Conservation (phyloP, 495 filamentous ascomycete species). For the Thermothielavioides terrestris region DNA sequence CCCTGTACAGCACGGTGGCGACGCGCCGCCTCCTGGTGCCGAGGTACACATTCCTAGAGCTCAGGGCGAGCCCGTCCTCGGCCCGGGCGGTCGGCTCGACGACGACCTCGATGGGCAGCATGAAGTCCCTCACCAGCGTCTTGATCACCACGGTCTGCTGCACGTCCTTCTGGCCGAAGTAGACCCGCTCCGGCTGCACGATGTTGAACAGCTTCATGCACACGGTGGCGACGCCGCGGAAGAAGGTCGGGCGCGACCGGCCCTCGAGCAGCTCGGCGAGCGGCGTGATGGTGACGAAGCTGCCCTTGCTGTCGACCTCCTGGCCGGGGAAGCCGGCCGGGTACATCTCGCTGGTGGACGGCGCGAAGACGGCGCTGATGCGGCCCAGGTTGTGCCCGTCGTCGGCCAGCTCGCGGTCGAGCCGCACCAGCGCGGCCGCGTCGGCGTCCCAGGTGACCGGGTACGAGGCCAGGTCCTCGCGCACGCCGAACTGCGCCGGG, state of each 20-base stretch:
- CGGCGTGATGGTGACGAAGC: constrained; percentile 90
- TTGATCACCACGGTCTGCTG: constrained; percentile 90
- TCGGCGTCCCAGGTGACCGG: constrained; percentile 86
- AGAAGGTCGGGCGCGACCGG: constrained; percentile 82
- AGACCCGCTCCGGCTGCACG: constrained; percentile 75
- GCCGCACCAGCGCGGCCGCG: constrained; percentile 49
- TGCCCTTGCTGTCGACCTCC: constrained; percentile 64
- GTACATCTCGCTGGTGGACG: constrained; percentile 78
- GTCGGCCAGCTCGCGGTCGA: constrained; percentile 64
- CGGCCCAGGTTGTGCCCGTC: constrained; percentile 50
- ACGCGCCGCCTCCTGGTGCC: constrained; percentile 62
- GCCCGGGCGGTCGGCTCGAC: constrained; percentile 71
- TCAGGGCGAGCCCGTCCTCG: constrained; percentile 80
- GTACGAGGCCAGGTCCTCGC: constrained; percentile 80
- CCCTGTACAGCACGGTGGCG: constrained; percentile 59
- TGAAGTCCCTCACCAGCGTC: constrained; percentile 81
- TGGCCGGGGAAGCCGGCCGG: constrained; percentile 76
- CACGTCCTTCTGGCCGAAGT: constrained; percentile 97
- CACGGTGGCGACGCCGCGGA: constrained; percentile 90
- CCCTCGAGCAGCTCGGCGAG: constrained; percentile 75
- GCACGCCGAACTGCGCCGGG: constrained; percentile 88
- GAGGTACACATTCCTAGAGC: constrained; percentile 88
- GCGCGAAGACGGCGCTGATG: constrained; percentile 77
- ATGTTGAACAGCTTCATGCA: constrained; percentile 98
- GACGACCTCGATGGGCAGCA: constrained; percentile 65